Evolutionary conservation across 306 rosid species (phyloP), one percentile per base, ranked within the genome.

Genomic region (Citrullus amarus): DNA sequence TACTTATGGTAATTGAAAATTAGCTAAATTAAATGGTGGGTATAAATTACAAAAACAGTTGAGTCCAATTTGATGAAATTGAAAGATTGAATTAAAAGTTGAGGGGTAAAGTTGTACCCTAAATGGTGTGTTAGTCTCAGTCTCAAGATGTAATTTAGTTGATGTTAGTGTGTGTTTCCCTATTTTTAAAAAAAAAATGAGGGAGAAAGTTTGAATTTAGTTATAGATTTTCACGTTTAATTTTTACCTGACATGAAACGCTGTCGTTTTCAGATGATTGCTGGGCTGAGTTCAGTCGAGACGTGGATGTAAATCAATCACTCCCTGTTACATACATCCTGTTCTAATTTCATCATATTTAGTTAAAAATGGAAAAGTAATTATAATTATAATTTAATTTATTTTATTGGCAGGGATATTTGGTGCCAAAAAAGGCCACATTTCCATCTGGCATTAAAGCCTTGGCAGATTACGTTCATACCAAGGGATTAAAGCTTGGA

Each of bases 401-500:
- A 13, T 50, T 50, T 13, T 13, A 13, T 50, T 60, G 3, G n/a
- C 83, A 90, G 97, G 96, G 93, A 44, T 81, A 85, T 84, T 78
- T 94, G 78, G 91, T 84, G 17, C 87, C 96, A 54, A 92, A 87
- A 83, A 89, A 87, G 36, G 81, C 96, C 57, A 90, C 97, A 78
- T 94, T 94, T 79, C 96, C 96, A 65, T 90, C 97, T 28, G 98
- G 98, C 25, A 89, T 94, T 28, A 92, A 90, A 88, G 90, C 92
- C 75, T 91, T 94, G 16, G 93, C 97, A 66, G 95, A 92, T 70
- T 92, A 94, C 80, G 96, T 94, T 80, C 98, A 94, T 79, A 81
- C 86, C 89, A 92, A 89, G 87, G 98, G 97, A 78, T 96, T 94
- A 57, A 92, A 32, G 36, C 36, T 32, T 32, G 36, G 36, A 32